Conservation (phyloP, 1,284 basidiomycete species). For the Kalmanozyma brasiliensis region DNA sequence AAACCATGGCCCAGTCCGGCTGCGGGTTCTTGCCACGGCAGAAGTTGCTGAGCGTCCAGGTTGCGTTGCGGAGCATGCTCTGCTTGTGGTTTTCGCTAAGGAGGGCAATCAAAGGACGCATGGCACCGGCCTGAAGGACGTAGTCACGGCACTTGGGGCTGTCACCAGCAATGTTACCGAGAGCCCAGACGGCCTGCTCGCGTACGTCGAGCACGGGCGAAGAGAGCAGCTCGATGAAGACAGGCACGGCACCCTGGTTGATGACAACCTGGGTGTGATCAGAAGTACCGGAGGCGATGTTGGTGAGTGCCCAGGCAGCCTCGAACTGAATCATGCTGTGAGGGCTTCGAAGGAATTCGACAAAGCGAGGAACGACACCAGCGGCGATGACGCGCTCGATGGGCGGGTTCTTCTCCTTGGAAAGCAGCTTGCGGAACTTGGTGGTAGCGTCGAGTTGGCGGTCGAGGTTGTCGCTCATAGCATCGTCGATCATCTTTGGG, state of each 20-base stretch:
- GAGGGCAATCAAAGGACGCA: slow-evolving; percentile 63
- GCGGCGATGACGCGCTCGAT: slow-evolving; percentile 99
- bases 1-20: slow-evolving; percentile 71
- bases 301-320: slow-evolving; percentile 99
- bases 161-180: slow-evolving; percentile 68
- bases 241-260: slow-evolving; percentile 90
- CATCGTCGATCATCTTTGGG: slow-evolving; percentile 83
- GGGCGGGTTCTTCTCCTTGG: slow-evolving; percentile 99
- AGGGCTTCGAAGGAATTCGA: slow-evolving; percentile 87
- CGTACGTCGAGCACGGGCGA: slow-evolving; percentile 67
- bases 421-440: slow-evolving; percentile 93
- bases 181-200: slow-evolving; percentile 68
- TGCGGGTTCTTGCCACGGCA: slow-evolving; percentile 68
- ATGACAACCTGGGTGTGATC: slow-evolving; percentile 99
- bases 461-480: slow-evolving; percentile 90
- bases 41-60: slow-evolving; percentile 68
- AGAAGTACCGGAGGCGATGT: slow-evolving; percentile 98
- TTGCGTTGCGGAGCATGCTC: slow-evolving; percentile 68
- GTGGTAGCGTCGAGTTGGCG: slow-evolving; percentile 91
- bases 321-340: slow-evolving; percentile 99
- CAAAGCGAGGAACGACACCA: slow-evolving; percentile 95
- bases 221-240: slow-evolving; percentile 78
- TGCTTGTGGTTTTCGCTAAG: slow-evolving; percentile 68
- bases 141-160: slow-evolving; percentile 66
- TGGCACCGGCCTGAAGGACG: slow-evolving; percentile 62